Percentiles rank a stretch among this genome's conserved stretches.
Conservation (phyloP, 352 stramenopile genomes). For the Globisporangium viniferum region DNA sequence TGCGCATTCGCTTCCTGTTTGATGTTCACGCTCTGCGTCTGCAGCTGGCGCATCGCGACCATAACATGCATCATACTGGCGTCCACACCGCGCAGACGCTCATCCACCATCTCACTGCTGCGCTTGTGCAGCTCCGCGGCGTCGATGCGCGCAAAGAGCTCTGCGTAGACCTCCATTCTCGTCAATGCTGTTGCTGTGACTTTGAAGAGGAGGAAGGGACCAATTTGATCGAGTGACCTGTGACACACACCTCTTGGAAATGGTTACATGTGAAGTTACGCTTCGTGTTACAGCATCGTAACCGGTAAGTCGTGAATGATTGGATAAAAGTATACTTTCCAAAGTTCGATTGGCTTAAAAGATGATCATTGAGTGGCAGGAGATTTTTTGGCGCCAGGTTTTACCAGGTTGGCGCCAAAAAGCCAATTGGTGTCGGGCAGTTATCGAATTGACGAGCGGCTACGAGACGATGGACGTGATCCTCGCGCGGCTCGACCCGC, state of each 20-base stretch:
- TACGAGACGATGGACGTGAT: conserved; percentile 22
- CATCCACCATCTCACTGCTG: background rate
- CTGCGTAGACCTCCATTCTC: background rate
- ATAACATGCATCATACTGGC: background rate
- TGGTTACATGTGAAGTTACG: background rate
- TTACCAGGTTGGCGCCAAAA: background rate
- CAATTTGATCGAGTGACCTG: background rate
- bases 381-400: too few species aligned
- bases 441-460: background rate
- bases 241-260: background rate
- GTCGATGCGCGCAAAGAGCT: background rate
- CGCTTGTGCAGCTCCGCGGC: background rate
- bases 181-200: background rate
- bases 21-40: background rate
- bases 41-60: background rate
- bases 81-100: background rate
- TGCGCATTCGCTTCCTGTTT: background rate
- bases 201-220: background rate
- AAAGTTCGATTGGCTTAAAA: too few species aligned
- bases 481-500: conserved; percentile 18
- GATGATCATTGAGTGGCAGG: too few species aligned
- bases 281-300: too few species aligned
- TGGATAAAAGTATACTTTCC: too few species aligned
- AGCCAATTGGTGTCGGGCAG: background rate
- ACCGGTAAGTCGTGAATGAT: too few species aligned